A percentile compares a stretch with the other conserved stretches of the same genome.
Evolutionary conservation across 768 basidiomycete species (phyloP).

Genomic region (Cystobasidium onofrii): DNA sequence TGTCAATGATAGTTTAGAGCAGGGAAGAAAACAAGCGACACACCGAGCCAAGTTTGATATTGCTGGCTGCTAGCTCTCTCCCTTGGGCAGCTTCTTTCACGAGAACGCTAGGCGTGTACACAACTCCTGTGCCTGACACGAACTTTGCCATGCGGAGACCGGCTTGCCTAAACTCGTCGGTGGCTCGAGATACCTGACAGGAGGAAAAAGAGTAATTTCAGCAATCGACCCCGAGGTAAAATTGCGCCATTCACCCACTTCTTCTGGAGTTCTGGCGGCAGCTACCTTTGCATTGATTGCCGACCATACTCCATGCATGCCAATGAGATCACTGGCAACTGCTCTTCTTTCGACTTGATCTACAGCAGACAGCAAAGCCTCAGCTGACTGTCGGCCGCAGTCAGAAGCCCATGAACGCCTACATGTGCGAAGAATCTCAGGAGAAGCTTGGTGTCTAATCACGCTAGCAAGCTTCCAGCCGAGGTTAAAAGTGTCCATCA

Average conservation of each 20-base stretch:
- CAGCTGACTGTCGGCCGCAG: no score
- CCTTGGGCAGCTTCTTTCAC: conserved; percentile 47
- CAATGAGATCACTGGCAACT: conserved; percentile 61
- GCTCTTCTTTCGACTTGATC: conserved; percentile 54
- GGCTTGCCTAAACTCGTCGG: background rate
- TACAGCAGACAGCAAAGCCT: background rate
- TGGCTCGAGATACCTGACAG: background rate
- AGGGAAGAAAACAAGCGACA: background rate
- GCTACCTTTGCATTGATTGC: conserved; percentile 44
- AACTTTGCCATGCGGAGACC: background rate
- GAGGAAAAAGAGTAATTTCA: background rate
- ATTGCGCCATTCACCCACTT: background rate
- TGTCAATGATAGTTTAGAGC: background rate
- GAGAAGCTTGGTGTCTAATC: conserved; percentile 53
- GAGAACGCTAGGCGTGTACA: conserved; percentile 53
- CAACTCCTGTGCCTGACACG: conserved; percentile 37
- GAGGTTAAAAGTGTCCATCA: conserved; percentile 69
- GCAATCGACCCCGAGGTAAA: background rate
- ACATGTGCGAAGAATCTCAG: conserved; percentile 53
- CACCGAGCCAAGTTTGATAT: conserved; percentile 50
- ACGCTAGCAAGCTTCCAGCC: conserved; percentile 60
- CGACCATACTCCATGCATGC: conserved; percentile 60
- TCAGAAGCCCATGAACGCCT: background rate
- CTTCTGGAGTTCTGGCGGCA: background rate
- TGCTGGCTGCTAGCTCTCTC: conserved; percentile 43